Percentiles rank a stretch among this genome's conserved stretches.
These are phyloP conservation scores for Alternaria sp. DNA, from an alignment of 2,329 filamentous ascomycete genomes.

Conservation along the genomic window DNA sequence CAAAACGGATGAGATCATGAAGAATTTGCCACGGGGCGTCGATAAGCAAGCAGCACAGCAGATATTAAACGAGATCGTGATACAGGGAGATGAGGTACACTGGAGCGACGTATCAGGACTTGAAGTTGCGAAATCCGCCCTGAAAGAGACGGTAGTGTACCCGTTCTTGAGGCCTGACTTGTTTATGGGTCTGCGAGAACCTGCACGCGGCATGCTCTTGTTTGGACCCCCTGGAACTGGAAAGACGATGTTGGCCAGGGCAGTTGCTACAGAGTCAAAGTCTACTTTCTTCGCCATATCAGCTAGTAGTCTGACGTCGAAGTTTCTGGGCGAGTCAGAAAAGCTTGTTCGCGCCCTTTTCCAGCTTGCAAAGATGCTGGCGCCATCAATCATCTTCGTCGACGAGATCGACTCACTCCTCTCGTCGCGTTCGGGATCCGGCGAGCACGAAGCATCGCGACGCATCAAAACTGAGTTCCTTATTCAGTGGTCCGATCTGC, in stretches of 20 bases:
- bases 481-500: slow-evolving; percentile 95
- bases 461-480: slow-evolving; percentile 98
- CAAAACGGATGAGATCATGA: slow-evolving; percentile 62
- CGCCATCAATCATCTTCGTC: slow-evolving; percentile 96
- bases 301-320: slow-evolving; percentile 90
- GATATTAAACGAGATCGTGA: slow-evolving; percentile 94
- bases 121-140: slow-evolving; percentile 85
- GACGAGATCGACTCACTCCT: slow-evolving; percentile 97
- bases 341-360: slow-evolving; percentile 95
- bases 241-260: slow-evolving; percentile 96
- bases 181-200: slow-evolving; percentile 94
- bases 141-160: slow-evolving; percentile 96
- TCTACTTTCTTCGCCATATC: slow-evolving; percentile 98
- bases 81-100: slow-evolving; percentile 91
- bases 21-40: slow-evolving; percentile 79
- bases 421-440: slow-evolving; percentile 75
- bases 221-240: slow-evolving; percentile 98
- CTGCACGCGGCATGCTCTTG: slow-evolving; percentile 90
- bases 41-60: slow-evolving; percentile 85
- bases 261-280: slow-evolving; percentile 91
- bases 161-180: slow-evolving; percentile 93
- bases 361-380: slow-evolving; percentile 82
- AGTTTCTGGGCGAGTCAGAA: slow-evolving; percentile 95
- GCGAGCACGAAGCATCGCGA: slow-evolving; percentile 90
- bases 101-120: slow-evolving; percentile 94